Conservation (phyloP, 1,284 basidiomycete genomes). For the Marasmius tenuissimus region DNA sequence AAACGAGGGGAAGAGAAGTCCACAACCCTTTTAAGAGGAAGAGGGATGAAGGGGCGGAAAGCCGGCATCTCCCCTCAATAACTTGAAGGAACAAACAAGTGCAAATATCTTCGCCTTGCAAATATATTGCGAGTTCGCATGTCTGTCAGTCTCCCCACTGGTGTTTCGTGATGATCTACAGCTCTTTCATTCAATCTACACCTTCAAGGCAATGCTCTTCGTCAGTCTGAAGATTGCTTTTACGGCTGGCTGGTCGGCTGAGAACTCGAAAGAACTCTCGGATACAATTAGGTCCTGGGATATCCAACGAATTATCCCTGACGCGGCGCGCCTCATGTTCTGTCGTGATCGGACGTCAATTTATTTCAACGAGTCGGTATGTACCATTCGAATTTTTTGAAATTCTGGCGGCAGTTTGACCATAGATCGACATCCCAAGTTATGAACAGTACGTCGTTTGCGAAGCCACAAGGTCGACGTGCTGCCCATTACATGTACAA, state of each 20-base stretch:
- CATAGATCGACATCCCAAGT: too few species aligned
- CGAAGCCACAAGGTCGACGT: too few species aligned
- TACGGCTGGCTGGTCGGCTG: background rate
- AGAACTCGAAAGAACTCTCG: background rate
- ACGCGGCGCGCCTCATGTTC: too few species aligned
- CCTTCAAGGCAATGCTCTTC: background rate
- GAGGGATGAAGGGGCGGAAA: background rate
- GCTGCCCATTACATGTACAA: too few species aligned
- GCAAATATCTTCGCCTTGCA: background rate
- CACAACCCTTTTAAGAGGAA: constrained; percentile 1
- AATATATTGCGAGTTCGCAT: background rate
- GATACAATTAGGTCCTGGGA: too few species aligned
- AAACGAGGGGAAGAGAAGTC: background rate
- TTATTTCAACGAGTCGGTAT: too few species aligned
- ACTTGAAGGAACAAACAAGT: background rate
- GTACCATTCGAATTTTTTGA: too few species aligned
- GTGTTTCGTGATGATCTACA: background rate
- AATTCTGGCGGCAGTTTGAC: too few species aligned
- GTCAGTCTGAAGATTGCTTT: background rate
- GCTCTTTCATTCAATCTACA: too few species aligned
- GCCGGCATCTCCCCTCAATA: background rate
- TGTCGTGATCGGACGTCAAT: too few species aligned
- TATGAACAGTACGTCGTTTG: too few species aligned
- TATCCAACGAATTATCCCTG: too few species aligned
- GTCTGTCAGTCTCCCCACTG: background rate